A percentile compares a stretch with the other conserved stretches of the same genome.
These are phyloP conservation scores for Trichosporon sp. DNA, from an alignment of 1,284 basidiomycete species.

Conservation along the genomic window DNA sequence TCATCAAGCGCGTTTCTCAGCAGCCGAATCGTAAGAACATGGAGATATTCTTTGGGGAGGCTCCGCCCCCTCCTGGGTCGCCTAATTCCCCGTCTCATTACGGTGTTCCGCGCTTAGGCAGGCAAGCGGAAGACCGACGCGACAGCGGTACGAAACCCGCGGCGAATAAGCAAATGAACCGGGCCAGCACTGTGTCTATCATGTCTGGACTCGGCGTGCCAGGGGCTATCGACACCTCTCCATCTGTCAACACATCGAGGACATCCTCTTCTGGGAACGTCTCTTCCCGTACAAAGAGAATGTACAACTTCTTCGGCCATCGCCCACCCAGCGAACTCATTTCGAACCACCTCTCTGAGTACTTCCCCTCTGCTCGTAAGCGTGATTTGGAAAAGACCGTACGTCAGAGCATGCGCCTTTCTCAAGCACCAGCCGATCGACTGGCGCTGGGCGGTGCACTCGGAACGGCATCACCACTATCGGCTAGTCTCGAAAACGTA, in stretches of 20 bases:
- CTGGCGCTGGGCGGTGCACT: not conserved
- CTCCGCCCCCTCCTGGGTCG: slow-evolving; percentile 50
- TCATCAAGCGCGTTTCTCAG: slow-evolving; percentile 58
- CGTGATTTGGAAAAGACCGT: slow-evolving; percentile 75
- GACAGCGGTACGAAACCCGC: not conserved
- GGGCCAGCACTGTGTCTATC: slow-evolving; percentile 89
- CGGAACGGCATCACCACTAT: slow-evolving; percentile 3
- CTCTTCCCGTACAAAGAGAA: slow-evolving; percentile 49
- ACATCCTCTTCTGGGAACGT: slow-evolving; percentile 46
- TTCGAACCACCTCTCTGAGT: slow-evolving; percentile 90
- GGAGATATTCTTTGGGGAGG: slow-evolving; percentile 59
- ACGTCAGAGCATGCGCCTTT: slow-evolving; percentile 72
- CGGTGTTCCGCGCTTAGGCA: slow-evolving; percentile 36
- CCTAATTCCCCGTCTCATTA: slow-evolving; percentile 52
- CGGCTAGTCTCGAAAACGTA: slow-evolving; percentile 10
- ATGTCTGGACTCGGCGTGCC: slow-evolving; percentile 85
- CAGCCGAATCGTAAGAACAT: slow-evolving; percentile 54
- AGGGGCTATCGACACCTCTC: slow-evolving; percentile 62
- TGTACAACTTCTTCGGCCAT: slow-evolving; percentile 97
- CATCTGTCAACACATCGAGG: slow-evolving; percentile 32
- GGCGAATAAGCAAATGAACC: slow-evolving; percentile 65
- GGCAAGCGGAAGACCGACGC: slow-evolving; percentile 14
- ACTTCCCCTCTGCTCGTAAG: slow-evolving; percentile 90
- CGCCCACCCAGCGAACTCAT: slow-evolving; percentile 96
- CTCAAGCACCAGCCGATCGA: slow-evolving; percentile 25